Base-by-base conservation (phyloP, 345 rosid species). In the Acer negundo region DNA sequence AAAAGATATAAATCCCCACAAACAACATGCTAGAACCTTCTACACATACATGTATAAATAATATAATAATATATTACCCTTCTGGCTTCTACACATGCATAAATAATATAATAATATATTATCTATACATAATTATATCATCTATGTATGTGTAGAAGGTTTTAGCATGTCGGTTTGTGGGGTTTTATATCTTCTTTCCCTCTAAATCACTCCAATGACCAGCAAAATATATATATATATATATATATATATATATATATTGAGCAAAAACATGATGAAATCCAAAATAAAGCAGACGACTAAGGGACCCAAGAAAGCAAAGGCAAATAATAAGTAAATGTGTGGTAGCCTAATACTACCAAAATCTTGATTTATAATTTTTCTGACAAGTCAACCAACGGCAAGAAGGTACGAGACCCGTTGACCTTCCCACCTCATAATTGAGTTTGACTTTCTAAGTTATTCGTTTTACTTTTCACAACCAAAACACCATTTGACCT, bases 351-450 rank as follows among this genome's bases (percentile, higher is more conserved):
- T 78, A 73, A 82, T 78, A 66, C 79, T n/a, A 65, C 73, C 75
- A 80, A 82, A 82, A 61, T 35, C n/a, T 58, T 11, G 44, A 53
- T 42, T 73, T 80, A 79, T 35, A 35, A 35, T 35, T 75, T 71
- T 61, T 28, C 84, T 63, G 84, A 75, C 84, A 84, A 70, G 87
- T 84, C 89, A 84, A 84, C 81, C 79, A 72, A 72, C 53, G 67
- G 78, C 78, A 42, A 42, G 49, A 75, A 53, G 77, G 74, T 80
- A 70, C 73, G 64, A 82, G 80, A 64, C 78, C 4, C 82, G 84
- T 86, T 86, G 89, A 86, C 89, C 28, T 80, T 80, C 23, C n/a
- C 38, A 28, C 69, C 75, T 75, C 80, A 66, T 70, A 35, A 72
- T n/a, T 65, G 58, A 53, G n/a, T 15, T 5, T 16, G 58, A 49